These are phyloP conservation scores for Ottelia alismoides DNA, from an alignment of 106 monocot species.

Conservation along the genomic window DNA sequence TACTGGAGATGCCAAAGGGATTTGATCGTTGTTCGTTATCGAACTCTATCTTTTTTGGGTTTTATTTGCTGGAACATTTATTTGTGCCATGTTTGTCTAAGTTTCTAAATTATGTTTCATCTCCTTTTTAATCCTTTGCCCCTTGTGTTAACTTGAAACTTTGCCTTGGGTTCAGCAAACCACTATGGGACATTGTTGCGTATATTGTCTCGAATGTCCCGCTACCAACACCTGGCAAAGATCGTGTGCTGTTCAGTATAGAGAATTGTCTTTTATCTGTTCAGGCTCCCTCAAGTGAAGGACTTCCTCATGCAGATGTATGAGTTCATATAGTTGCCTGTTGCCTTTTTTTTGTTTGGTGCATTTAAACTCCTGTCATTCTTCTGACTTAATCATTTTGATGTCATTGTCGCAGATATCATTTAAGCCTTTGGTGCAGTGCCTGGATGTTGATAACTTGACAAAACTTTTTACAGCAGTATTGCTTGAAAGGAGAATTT, in stretches of 20 bases:
- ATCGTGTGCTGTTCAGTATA: conserved; percentile 73
- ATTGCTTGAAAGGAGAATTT: conserved; percentile 91
- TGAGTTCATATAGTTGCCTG: background rate
- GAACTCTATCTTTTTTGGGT: too few relatives aligned
- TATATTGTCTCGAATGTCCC: conserved; percentile 81
- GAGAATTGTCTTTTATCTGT: conserved; percentile 83
- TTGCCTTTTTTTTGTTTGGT: conserved; percentile 1
- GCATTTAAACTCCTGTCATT: background rate
- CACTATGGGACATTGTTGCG: conserved; percentile 82
- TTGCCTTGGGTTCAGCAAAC: conserved; percentile 46
- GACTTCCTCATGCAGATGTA: conserved; percentile 98
- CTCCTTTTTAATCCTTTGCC: too few relatives aligned
- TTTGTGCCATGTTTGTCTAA: too few relatives aligned
- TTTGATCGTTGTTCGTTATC: too few relatives aligned
- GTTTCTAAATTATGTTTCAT: too few relatives aligned
- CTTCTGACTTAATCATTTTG: background rate
- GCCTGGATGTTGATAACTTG: conserved; percentile 94
- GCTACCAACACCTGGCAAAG: conserved; percentile 83
- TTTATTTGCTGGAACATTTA: too few relatives aligned
- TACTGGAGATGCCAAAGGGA: too few relatives aligned
- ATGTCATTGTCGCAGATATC: conserved; percentile 67
- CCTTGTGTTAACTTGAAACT: conserved; percentile 8
- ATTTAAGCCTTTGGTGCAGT: conserved; percentile 94
- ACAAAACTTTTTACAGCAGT: conserved; percentile 91
- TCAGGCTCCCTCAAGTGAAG: conserved; percentile 80